phyloP scores from a whole-genome alignment of 768 basidiomycete genomes.

The Cystobasidium ongulense region DNA sequence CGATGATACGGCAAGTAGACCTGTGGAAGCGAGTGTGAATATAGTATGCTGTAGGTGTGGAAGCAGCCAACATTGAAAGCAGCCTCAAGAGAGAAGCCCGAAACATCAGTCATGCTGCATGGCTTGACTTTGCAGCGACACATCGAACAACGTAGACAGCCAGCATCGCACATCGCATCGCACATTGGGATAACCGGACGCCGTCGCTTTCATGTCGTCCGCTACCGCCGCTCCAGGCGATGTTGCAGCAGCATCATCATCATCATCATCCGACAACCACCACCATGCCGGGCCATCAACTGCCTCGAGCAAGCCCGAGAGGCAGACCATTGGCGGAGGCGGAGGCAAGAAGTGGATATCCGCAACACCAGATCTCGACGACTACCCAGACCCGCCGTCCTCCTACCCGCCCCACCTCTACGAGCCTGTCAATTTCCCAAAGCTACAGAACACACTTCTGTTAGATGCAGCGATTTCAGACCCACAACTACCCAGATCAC shows the following conservation, averaged over 20 bases:
- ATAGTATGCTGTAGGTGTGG: no score
- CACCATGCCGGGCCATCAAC: background rate
- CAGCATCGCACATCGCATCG: no score
- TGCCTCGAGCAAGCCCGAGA: background rate
- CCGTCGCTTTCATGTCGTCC: no score
- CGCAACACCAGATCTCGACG: background rate
- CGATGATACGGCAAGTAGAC: no score
- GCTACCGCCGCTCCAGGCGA: background rate
- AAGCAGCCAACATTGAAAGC: no score
- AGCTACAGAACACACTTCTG: slow-evolving; percentile 48
- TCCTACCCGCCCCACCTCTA: slow-evolving; percentile 30
- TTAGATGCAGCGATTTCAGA: slow-evolving; percentile 14
- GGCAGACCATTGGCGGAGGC: background rate
- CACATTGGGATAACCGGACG: no score
- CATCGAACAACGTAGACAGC: no score
- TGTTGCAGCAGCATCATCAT: background rate
- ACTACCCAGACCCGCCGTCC: slow-evolving; percentile 1
- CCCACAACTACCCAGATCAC: slow-evolving; percentile 23
- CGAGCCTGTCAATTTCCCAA: slow-evolving; percentile 31
- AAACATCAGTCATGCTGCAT: no score
- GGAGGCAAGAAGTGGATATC: background rate
- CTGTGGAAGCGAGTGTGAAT: no score
- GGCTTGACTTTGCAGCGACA: no score
- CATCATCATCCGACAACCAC: background rate
- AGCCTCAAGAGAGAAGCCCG: no score